Evolutionary conservation across 768 basidiomycete genomes (phyloP).

Genomic region (Dentipellis fragilis): DNA sequence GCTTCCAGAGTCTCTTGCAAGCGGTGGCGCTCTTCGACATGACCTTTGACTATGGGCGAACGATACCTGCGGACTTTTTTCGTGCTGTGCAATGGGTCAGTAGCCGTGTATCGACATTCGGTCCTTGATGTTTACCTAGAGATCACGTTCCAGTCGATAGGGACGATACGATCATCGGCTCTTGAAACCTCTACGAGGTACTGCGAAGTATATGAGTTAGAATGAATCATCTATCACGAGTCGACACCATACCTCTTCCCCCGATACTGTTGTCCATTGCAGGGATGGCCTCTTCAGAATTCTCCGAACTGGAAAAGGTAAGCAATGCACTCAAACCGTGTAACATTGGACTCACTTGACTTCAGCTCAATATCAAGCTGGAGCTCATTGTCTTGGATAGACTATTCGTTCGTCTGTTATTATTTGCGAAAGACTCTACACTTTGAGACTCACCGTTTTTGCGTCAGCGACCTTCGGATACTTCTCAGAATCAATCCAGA

Average conservation of each 20-base stretch:
- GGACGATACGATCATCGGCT: conserved; percentile 34
- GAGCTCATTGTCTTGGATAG: conserved; percentile 53
- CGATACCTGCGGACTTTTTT: conserved; percentile 66
- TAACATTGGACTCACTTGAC: conserved; percentile 32
- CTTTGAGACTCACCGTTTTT: conserved; percentile 39
- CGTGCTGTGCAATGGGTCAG: conserved; percentile 37
- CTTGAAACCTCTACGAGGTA: conserved; percentile 75
- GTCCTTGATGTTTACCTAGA: conserved; percentile 37
- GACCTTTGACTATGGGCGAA: conserved; percentile 51
- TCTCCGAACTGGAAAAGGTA: conserved; percentile 49
- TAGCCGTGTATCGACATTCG: background rate
- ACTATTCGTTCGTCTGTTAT: conserved; percentile 27
- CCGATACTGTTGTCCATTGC: conserved; percentile 53
- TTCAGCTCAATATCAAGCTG: conserved; percentile 71
- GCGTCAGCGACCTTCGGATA: conserved; percentile 49
- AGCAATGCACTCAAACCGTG: conserved; percentile 1
- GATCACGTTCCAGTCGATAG: conserved; percentile 51
- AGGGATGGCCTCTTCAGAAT: conserved; percentile 62
- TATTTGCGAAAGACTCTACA: background rate
- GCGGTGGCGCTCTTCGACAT: conserved; percentile 65
- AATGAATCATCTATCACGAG: background rate
- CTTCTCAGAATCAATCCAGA: conserved; percentile 55
- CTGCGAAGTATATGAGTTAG: conserved; percentile 25
- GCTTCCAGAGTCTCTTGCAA: conserved; percentile 62
- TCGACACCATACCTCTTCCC: conserved; percentile 48